phyloP scores from a whole-genome alignment of 768 basidiomycete genomes.

The Agrocybe chaxingu region DNA sequence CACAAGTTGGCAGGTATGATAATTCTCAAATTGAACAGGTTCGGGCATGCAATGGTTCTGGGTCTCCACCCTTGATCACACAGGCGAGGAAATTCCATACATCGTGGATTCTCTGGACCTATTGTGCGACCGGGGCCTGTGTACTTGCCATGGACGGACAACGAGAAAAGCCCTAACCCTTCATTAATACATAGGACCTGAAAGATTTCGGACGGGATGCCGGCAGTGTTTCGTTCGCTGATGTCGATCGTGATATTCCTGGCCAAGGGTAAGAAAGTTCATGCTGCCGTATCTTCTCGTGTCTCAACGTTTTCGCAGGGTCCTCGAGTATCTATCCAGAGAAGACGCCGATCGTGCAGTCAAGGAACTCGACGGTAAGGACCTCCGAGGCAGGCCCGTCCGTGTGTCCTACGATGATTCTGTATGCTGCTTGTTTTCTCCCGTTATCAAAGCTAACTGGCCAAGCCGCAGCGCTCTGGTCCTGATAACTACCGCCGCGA shows the following conservation, averaged over 20 bases:
- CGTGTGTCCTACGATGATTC: slow-evolving; percentile 65
- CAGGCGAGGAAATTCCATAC: slow-evolving; percentile 8
- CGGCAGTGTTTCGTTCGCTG: slow-evolving; percentile 90
- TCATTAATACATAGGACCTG: slow-evolving; percentile 72
- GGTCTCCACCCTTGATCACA: slow-evolving; percentile 6
- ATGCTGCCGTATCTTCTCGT: neutral
- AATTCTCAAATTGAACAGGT: slow-evolving; percentile 23
- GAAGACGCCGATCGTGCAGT: slow-evolving; percentile 95
- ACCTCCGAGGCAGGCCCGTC: slow-evolving; percentile 81
- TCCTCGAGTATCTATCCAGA: slow-evolving; percentile 85
- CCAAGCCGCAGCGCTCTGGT: slow-evolving; percentile 49
- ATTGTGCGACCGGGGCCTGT: slow-evolving; percentile 3
- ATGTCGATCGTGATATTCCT: slow-evolving; percentile 84
- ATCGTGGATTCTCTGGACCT: slow-evolving; percentile 12
- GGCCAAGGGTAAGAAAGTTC: slow-evolving; percentile 74
- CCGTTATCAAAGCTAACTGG: slow-evolving; percentile 6
- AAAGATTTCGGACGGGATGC: slow-evolving; percentile 97
- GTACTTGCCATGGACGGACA: slow-evolving; percentile 8
- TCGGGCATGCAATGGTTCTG: slow-evolving; percentile 17
- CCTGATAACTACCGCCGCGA: slow-evolving; percentile 77
- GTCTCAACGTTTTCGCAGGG: slow-evolving; percentile 38
- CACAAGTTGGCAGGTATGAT: slow-evolving; percentile 98
- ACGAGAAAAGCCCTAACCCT: slow-evolving; percentile 35
- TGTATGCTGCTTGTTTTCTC: slow-evolving; percentile 32
- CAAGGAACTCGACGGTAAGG: slow-evolving; percentile 79